These are phyloP conservation scores for Xylariaceae sp. DNA, from an alignment of 2,329 filamentous ascomycete genomes.

Conservation along the genomic window DNA sequence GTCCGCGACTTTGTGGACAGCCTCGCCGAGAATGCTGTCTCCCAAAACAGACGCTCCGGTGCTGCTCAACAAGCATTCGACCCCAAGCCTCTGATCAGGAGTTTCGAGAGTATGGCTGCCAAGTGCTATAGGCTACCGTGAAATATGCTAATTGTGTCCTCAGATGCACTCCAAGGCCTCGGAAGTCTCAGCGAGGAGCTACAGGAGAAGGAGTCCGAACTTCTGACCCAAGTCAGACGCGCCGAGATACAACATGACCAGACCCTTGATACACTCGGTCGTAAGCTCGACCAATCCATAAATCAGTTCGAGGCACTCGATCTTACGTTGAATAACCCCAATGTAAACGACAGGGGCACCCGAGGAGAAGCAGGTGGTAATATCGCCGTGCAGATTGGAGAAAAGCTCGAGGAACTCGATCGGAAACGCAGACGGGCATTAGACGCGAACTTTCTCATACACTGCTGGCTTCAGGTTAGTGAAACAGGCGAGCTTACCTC, in stretches of 20 bases:
- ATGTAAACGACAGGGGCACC: constrained; percentile 49
- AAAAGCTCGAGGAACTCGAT: constrained; percentile 91
- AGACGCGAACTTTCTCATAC: constrained; percentile 92
- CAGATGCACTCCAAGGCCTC: constrained; percentile 71
- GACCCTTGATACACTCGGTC: constrained; percentile 84
- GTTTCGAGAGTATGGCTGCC: constrained; percentile 73
- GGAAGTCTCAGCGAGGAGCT: constrained; percentile 79
- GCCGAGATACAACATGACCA: constrained; percentile 92
- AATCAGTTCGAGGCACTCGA: constrained; percentile 91
- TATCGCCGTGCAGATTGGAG: constrained; percentile 92
- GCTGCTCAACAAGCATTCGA: constrained; percentile 75
- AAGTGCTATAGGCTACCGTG: neutral
- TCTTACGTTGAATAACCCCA: constrained; percentile 73
- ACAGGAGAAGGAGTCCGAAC: constrained; percentile 87
- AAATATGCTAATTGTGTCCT: constrained; percentile 34
- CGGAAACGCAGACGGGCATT: constrained; percentile 86
- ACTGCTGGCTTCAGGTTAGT: constrained; percentile 96
- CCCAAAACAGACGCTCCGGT: constrained; percentile 79
- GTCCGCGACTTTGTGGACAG: constrained; percentile 97
- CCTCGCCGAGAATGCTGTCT: constrained; percentile 82
- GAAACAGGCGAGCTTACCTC: constrained; percentile 85
- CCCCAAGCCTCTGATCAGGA: constrained; percentile 93
- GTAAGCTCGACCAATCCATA: constrained; percentile 91
- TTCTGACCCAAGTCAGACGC: constrained; percentile 85
- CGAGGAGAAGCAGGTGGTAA: constrained; percentile 73